These are phyloP conservation scores for Cryptococcus sp. DNA, from an alignment of 1,284 basidiomycete genomes.

Conservation along the genomic window DNA sequence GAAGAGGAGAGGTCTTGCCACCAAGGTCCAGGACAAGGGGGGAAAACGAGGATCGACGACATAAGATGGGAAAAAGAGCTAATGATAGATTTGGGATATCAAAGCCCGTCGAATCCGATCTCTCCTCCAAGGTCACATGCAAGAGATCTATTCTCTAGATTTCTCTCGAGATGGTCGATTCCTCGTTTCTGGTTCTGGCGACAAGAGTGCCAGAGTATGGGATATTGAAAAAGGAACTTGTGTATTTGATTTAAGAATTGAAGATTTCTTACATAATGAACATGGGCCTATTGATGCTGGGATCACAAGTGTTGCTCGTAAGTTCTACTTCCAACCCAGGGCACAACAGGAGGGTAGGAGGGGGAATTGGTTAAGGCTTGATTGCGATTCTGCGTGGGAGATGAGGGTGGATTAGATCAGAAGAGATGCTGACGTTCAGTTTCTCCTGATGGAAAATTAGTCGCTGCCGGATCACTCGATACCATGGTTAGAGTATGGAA, in stretches of 20 bases:
- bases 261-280: constrained; percentile 52
- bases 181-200: constrained; percentile 83
- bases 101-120: constrained; percentile 64
- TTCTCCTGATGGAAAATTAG: constrained; percentile 71
- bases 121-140: constrained; percentile 76
- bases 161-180: constrained; percentile 75
- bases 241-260: constrained; percentile 50
- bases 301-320: constrained; percentile 57
- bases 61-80: too few relatives aligned
- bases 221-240: constrained; percentile 64
- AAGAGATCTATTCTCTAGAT: constrained; percentile 87
- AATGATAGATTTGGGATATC: constrained; percentile 76
- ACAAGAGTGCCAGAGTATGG: constrained; percentile 87
- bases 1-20: too few relatives aligned
- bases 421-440: too few relatives aligned
- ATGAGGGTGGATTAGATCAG: background rate
- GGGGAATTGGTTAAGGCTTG: too few relatives aligned
- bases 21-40: too few relatives aligned
- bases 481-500: constrained; percentile 86
- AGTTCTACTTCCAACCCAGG: constrained; percentile 13
- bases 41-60: too few relatives aligned
- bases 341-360: too few relatives aligned
- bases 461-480: constrained; percentile 80
- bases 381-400: too few relatives aligned
- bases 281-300: constrained; percentile 63